Base-by-base conservation (phyloP, 208 protist genomes). In the Trypanosoma platydactyli region DNA sequence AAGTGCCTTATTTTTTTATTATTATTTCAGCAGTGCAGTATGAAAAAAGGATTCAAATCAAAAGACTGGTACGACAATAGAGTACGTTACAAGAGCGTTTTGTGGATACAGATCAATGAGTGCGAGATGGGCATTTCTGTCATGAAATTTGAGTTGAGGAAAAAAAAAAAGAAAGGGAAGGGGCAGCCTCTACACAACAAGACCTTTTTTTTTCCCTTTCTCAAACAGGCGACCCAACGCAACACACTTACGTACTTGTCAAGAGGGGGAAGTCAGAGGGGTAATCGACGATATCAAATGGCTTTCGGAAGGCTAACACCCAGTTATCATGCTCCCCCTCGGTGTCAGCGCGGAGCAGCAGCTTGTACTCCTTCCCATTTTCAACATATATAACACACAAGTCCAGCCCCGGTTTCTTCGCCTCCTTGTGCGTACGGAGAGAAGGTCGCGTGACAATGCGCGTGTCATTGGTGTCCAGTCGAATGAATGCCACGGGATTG, bases 331-430 rank as follows among this genome's bases (percentile, higher is more conserved):
- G 79, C 9, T 83, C 79, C 5, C 49, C 65, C 13, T 62, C 33
- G 29, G 68, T 71, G 33, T 52, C 57, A 1, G 76, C 55, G 3
- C 84, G 80, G 40, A 91, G 57, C 5, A 84, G 74, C 54, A 91
- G 70, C 61, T 83, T 86, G 51, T 68, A 84, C 58, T 84, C 76
- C 64, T 77, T 84, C 41, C 63, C 61, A 16, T 74, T 49, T 30
- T 87, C 84, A 12, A 64, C 50, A 68, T 81, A 88, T 33, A 88
- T 73, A 61, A 89, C 38, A 56, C 79, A 86, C 18, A 89, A 29
- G 29, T 89, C 83, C 2, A 77, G 76, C 13, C 73, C 80, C 0
- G 83, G 74, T 22, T 75, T 74, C 12, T 18, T 74, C 16, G 80
- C 83, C 60, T 86, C 80, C 51, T 83, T 85, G 64, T 89, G 83